Evolutionary conservation across 1,284 basidiomycete genomes (phyloP).

Genomic region (Vanrija sp.): DNA sequence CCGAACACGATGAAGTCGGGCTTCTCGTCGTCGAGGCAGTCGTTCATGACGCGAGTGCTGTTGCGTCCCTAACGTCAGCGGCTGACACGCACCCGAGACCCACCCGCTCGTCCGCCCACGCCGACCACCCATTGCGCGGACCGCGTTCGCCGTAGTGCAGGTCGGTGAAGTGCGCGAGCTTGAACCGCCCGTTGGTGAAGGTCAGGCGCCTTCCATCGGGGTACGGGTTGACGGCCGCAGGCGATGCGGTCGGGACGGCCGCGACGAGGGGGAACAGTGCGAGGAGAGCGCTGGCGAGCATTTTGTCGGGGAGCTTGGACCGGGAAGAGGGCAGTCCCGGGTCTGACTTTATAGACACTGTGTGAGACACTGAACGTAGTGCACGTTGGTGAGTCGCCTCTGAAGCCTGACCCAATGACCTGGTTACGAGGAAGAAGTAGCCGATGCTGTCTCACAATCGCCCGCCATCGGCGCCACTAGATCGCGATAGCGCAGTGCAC

Average conservation of each 20-base stretch:
- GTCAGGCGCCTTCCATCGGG: constrained; percentile 9
- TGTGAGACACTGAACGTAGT: too few species aligned
- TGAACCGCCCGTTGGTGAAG: constrained; percentile 16
- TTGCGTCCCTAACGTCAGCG: constrained; percentile 11
- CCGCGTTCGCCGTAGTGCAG: constrained; percentile 24
- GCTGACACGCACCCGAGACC: neutral
- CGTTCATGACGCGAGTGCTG: constrained; percentile 12
- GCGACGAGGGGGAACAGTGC: neutral
- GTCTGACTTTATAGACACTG: too few species aligned
- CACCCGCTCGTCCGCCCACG: constrained; percentile 13
- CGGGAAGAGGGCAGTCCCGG: too few species aligned
- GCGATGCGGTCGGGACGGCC: neutral
- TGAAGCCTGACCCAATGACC: too few species aligned
- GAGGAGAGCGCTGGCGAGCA: neutral
- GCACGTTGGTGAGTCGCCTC: too few species aligned
- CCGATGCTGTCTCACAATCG: too few species aligned
- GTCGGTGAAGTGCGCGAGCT: constrained; percentile 19
- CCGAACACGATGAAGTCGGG: constrained; percentile 22
- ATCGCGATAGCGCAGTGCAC: too few species aligned
- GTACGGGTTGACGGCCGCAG: constrained; percentile 2
- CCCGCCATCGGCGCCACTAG: too few species aligned
- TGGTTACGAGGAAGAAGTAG: too few species aligned
- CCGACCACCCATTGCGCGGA: constrained; percentile 9
- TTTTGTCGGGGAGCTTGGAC: too few species aligned
- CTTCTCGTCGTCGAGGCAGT: constrained; percentile 13